Conservation (phyloP, 345 rosid genomes). For the Brassica rapa region DNA sequence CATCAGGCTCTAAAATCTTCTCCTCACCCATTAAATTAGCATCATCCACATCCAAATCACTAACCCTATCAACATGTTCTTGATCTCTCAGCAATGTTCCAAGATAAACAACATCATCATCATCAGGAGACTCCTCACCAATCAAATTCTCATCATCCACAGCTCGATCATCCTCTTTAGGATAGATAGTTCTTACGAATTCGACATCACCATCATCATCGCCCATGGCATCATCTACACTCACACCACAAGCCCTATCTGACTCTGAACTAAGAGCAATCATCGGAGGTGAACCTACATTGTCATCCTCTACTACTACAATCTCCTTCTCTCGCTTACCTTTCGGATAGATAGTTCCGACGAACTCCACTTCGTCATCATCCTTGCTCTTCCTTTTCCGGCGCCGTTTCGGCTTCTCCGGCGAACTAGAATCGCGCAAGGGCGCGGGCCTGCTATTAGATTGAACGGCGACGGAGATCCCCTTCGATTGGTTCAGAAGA, state of each 20-base stretch:
- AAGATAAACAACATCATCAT: background rate
- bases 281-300: constrained; percentile 2
- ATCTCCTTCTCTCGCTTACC: background rate
- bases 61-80: background rate
- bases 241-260: background rate
- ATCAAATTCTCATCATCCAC: background rate
- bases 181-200: background rate
- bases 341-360: background rate
- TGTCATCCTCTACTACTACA: background rate
- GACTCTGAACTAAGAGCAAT: constrained; percentile 12
- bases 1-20: background rate
- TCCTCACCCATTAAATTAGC: background rate
- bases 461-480: background rate
- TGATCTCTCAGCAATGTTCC: background rate
- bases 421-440: background rate
- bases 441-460: background rate
- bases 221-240: background rate
- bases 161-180: constrained; percentile 1
- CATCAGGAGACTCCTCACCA: background rate
- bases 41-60: background rate
- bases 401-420: constrained; percentile 3
- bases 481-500: background rate
- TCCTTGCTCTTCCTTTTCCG: background rate
- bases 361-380: background rate
- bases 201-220: background rate